Conservation (phyloP, 1,284 basidiomycete species). For the Ustilago hordei region DNA sequence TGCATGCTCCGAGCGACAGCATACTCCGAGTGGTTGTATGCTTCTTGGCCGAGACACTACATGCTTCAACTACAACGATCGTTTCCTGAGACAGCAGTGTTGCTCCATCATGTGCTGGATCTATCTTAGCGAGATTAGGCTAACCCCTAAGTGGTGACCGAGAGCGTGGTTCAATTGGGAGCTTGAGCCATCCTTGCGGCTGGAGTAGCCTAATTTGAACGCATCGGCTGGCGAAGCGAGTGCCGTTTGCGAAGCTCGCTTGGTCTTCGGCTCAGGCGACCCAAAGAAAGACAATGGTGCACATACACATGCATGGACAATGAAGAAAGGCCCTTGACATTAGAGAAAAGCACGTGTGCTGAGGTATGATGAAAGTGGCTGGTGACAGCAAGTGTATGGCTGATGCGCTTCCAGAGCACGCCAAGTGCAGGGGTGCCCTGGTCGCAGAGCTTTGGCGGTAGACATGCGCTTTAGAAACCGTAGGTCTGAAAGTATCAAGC, state of each 20-base stretch:
- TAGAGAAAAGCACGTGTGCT: not conserved
- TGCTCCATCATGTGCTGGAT: not conserved
- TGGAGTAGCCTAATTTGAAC: not conserved
- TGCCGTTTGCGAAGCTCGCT: not conserved
- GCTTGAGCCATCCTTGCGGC: not conserved
- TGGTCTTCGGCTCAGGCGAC: not conserved
- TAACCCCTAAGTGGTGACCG: not conserved
- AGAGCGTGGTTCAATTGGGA: not conserved
- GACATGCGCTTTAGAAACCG: not conserved
- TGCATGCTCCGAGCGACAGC: no score
- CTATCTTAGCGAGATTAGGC: not conserved
- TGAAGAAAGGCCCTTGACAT: not conserved
- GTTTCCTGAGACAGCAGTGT: not conserved
- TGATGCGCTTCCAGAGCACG: not conserved
- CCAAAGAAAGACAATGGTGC: not conserved
- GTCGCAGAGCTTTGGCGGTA: not conserved
- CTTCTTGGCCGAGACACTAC: no score
- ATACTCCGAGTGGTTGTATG: no score
- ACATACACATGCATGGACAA: not conserved
- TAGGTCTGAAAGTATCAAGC: not conserved
- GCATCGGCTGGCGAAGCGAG: not conserved
- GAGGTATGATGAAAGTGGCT: not conserved
- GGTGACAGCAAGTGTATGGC: not conserved
- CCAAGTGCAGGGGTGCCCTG: not conserved
- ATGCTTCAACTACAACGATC: not conserved